Evolutionary conservation across 139 green algal species (phyloP), one percentile per base, ranked within the genome.

Genomic region (Tetraselmis chui): DNA sequence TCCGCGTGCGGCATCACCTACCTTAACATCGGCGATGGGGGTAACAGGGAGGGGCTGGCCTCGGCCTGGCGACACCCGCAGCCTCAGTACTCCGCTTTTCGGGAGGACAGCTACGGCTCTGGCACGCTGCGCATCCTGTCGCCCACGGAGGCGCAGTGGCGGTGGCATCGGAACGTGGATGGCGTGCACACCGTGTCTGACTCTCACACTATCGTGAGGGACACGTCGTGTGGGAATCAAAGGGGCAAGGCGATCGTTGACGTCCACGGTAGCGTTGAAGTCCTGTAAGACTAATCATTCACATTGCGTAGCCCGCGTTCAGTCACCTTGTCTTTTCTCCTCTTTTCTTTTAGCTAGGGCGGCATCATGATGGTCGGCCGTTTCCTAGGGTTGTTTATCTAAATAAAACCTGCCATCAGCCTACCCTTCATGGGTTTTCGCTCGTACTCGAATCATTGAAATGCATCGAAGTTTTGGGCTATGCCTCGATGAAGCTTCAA

Each of bases 11-110:
- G 59, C 5, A 28, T 59, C 5, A 45, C 29, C 5, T 83, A 85
- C 81, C 80, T 89, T 30, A 45, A 74, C 29, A 82, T 87, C 23
- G 86, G 86, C 27, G 78, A 83, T 27, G 86, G 86, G 23, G 86
- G 86, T 45, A 89, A 87, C 30, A 67, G 75, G 58, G 86, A 89
- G 45, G 83, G 86, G n/a, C 80, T 67, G 11, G 45, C 45, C 45
- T 67, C 45, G 5, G 45, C 45, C 11, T 67, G 45, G 45, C 45
- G 45, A 18, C 11, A 67, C 18, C 45, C 45, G 45, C 45, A 67
- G 45, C 45, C 45, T 18, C 11, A 5, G 5, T 18, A 67, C 45
- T 67, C 45, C 18, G 45, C 45, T 5, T 67, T 25, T 18, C 45
- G 45, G 11, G 45, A 67, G 45, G 45, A 67, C 45, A 67, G 45